Percentiles rank a stretch among this genome's conserved stretches.
These are phyloP conservation scores for Cyberlindnera xishuangbannaensis DNA, from an alignment of 805 yeast species.

Conservation along the genomic window DNA sequence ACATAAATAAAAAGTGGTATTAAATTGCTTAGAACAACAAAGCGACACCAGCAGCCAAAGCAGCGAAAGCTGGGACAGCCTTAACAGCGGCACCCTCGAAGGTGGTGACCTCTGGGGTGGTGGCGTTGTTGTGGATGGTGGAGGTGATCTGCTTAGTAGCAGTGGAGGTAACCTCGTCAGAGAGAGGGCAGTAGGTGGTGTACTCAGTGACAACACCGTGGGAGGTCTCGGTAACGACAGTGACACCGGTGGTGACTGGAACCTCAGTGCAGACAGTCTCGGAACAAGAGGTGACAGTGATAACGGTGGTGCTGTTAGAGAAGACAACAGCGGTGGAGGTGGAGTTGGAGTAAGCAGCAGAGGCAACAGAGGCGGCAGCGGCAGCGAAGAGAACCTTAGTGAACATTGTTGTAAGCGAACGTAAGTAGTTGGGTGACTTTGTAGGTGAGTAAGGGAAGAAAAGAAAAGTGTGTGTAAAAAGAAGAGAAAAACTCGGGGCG, in stretches of 20 bases:
- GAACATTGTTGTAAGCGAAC: constrained; percentile 32
- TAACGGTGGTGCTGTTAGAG: constrained; percentile 25
- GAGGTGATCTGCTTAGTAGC: constrained; percentile 13
- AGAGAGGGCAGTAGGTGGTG: constrained; percentile 23
- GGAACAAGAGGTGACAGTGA: constrained; percentile 28
- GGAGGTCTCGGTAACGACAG: constrained; percentile 22
- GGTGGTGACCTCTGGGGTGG: constrained; percentile 25
- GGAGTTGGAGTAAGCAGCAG: constrained; percentile 24
- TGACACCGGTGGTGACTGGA: constrained; percentile 25
- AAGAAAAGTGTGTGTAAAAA: constrained; percentile 8
- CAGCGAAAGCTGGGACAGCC: constrained; percentile 43
- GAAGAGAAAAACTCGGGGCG: too few species aligned
- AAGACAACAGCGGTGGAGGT: constrained; percentile 25
- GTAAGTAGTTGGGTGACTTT: constrained; percentile 23
- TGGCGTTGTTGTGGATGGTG: constrained; percentile 12
- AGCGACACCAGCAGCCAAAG: constrained; percentile 45
- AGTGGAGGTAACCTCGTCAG: constrained; percentile 9
- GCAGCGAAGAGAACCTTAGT: constrained; percentile 25
- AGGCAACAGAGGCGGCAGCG: constrained; percentile 25
- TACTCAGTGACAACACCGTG: constrained; percentile 21
- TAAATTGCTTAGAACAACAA: constrained; percentile 34
- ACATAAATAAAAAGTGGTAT: constrained; percentile 17
- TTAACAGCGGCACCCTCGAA: constrained; percentile 40
- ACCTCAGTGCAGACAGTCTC: constrained; percentile 18
- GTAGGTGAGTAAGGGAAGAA: constrained; percentile 1